These are phyloP conservation scores for Endothia cerciana DNA, from an alignment of 2,329 filamentous ascomycete species.

Conservation along the genomic window DNA sequence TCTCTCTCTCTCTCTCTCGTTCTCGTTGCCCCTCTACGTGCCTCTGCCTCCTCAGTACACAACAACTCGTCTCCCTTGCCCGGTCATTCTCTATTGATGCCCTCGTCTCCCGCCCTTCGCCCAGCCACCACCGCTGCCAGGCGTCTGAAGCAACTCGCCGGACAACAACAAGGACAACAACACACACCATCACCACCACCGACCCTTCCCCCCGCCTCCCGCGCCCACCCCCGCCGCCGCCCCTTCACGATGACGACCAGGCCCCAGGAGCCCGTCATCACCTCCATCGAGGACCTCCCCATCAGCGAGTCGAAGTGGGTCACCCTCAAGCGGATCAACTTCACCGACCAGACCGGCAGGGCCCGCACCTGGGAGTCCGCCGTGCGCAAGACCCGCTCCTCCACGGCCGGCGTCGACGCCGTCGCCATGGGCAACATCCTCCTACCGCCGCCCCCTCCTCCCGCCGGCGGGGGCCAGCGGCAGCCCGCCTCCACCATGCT, in stretches of 20 bases:
- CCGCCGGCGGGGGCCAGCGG: slow-evolving; percentile 38
- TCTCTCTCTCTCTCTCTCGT: too few relatives aligned
- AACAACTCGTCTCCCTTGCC: neutral
- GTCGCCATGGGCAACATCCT: slow-evolving; percentile 67
- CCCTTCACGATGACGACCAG: slow-evolving; percentile 42
- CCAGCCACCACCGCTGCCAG: slow-evolving; percentile 11
- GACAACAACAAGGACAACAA: neutral
- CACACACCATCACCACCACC: neutral
- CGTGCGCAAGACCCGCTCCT: slow-evolving; percentile 57
- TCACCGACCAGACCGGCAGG: slow-evolving; percentile 59
- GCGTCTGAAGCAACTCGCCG: slow-evolving; percentile 15
- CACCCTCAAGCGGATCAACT: slow-evolving; percentile 59
- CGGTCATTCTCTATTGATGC: neutral
- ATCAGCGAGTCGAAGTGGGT: slow-evolving; percentile 60
- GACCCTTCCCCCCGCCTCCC: neutral
- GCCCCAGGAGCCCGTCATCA: slow-evolving; percentile 51
- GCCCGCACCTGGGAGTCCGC: slow-evolving; percentile 63
- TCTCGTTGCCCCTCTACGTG: too few relatives aligned
- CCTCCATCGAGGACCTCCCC: slow-evolving; percentile 50
- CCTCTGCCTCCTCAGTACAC: neutral
- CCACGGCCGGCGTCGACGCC: slow-evolving; percentile 59
- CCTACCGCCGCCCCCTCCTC: slow-evolving; percentile 48
- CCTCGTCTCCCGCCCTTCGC: slow-evolving; percentile 1
- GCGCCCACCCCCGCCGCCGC: neutral
- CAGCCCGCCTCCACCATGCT: slow-evolving; percentile 45